Percentiles rank a stretch among this genome's conserved stretches.
phyloP scores from a whole-genome alignment of 768 basidiomycete species.

The Cyclocybe aegerita region DNA sequence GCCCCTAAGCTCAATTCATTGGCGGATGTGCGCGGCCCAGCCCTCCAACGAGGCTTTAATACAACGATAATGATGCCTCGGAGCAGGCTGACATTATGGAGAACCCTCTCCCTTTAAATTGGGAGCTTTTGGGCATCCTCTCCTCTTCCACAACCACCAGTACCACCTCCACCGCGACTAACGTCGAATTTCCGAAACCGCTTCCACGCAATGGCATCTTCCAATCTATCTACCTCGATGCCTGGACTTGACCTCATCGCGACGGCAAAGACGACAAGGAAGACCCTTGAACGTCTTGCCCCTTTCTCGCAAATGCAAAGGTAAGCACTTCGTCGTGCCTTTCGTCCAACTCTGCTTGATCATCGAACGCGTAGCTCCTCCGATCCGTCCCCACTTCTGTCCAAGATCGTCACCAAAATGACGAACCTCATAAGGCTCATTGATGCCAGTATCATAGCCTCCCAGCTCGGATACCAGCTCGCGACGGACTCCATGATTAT shows the following conservation, averaged over 20 bases:
- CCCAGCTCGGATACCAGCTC: constrained; percentile 26
- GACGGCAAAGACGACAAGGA: constrained; percentile 30
- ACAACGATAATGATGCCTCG: no score
- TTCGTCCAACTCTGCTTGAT: neutral
- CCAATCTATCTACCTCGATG: constrained; percentile 1
- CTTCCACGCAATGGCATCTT: neutral
- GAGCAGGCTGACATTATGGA: no score
- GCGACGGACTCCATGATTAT: constrained; percentile 23
- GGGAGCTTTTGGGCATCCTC: no score
- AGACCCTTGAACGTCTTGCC: constrained; percentile 36
- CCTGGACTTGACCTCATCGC: constrained; percentile 24
- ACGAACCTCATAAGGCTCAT: constrained; percentile 23
- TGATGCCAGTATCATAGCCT: constrained; percentile 28
- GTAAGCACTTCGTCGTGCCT: constrained; percentile 16
- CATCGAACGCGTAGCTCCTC: constrained; percentile 11
- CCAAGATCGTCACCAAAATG: constrained; percentile 28
- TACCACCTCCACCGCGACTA: no score
- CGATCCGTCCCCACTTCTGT: constrained; percentile 20
- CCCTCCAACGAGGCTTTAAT: no score
- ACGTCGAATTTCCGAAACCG: no score
- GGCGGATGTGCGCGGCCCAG: no score
- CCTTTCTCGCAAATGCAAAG: constrained; percentile 32
- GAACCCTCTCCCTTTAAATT: no score
- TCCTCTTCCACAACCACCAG: no score
- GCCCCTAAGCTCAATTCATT: no score